Evolutionary conservation across 1,284 basidiomycete species (phyloP), one percentile per base, ranked within the genome.

Genomic region (Leucocoprinus gongylophorus): DNA sequence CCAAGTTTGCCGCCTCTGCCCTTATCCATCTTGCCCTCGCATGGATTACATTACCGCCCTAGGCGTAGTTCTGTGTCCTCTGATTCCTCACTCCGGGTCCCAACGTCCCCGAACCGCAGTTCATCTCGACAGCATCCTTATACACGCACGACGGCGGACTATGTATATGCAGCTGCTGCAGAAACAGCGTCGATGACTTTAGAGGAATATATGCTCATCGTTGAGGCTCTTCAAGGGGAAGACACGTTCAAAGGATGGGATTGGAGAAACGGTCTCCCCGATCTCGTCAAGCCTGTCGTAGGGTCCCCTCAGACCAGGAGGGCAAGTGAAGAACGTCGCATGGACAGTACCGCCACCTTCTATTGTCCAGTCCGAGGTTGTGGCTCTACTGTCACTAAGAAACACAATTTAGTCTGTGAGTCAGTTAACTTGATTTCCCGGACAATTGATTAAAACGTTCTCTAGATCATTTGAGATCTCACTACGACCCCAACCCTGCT

Each of bases 341-440:
- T 23, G 17, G 32, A 30, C n/a, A 6, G 29, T 7, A n/a, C n/a
- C n/a, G 18, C 18, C 13, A 29, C 13, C 13, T 50, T 49, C 29
- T 23, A 8, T 8, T 54, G 53, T 28, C 20, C 15, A 10, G 17
- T 54, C 5, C 32, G 26, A n/a, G 53, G 48, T 1, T 54, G 53
- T 32, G 38, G 32, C 12, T 37, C 48, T 3, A 45, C 21, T n/a
- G 28, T 54, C 13, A 54, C 53, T 1, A 41, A 33, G 32, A 50
- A 50, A 46, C 53, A 54, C 17, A 54, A 54, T 20, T 33, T 48
- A 12, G 20, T 17, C 8, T 26, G 53, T 54, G 41, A 30, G 47
- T 35, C 40, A 12, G 13, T 20, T 26, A 10, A 30, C n/a, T 23
- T 40, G 18, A n/a, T 29, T 7, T n/a, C 12, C 29, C 18, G 15